These are phyloP conservation scores for Pterocarpus macrocarpus DNA, from an alignment of 306 rosid genomes.

Conservation along the genomic window DNA sequence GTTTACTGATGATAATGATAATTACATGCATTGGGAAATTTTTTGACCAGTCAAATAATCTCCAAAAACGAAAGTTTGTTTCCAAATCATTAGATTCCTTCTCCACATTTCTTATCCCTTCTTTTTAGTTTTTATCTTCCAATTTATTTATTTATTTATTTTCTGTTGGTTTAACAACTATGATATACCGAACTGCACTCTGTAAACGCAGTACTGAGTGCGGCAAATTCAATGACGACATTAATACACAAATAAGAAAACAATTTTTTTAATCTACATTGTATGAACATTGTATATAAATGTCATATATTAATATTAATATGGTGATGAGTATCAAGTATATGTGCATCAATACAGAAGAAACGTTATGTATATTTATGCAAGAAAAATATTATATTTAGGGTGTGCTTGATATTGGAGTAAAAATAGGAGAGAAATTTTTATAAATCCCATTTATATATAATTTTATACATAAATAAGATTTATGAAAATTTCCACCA, in stretches of 20 bases:
- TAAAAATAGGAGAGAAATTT: too few relatives aligned
- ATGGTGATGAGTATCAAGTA: too few relatives aligned
- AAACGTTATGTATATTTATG: too few relatives aligned
- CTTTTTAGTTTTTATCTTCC: neutral
- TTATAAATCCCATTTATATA: too few relatives aligned
- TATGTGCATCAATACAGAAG: too few relatives aligned
- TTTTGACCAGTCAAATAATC: constrained; percentile 43
- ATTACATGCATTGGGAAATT: neutral
- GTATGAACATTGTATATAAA: too few relatives aligned
- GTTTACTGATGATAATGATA: neutral
- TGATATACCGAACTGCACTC: constrained; percentile 10
- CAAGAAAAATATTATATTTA: too few relatives aligned
- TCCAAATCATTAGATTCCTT: constrained; percentile 37
- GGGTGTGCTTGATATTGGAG: too few relatives aligned
- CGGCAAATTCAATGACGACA: constrained; percentile 12
- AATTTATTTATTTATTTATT: neutral
- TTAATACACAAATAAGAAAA: neutral
- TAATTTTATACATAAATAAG: too few relatives aligned
- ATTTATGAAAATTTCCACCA: too few relatives aligned
- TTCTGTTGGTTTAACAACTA: neutral
- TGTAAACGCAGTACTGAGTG: neutral
- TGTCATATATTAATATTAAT: too few relatives aligned
- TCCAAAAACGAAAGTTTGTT: neutral
- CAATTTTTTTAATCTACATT: too few relatives aligned
- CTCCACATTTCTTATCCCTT: neutral